Evolutionary conservation across 108 stramenopile species (phyloP).

Genomic region (Cyclostephanos tholiformis): DNA sequence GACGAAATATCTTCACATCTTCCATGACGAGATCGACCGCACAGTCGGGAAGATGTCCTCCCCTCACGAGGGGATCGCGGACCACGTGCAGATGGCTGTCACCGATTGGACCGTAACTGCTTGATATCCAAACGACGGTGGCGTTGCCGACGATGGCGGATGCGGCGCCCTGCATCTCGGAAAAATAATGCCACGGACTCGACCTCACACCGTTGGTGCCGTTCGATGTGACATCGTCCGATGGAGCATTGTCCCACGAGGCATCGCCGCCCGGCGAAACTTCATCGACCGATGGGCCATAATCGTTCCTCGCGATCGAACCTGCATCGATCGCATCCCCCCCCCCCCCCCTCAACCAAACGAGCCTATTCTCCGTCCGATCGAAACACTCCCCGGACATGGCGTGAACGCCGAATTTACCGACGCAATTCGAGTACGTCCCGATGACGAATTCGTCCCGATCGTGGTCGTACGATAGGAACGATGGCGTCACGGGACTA

Average conservation of each 20-base stretch:
- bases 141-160: constrained; percentile 1
- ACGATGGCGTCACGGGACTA: constrained; percentile 29
- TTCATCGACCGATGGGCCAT: no score
- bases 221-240: neutral
- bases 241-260: neutral
- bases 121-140: constrained; percentile 13
- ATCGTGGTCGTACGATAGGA: constrained; percentile 25
- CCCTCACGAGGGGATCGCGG: neutral
- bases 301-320: constrained; percentile 1
- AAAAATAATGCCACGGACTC: constrained; percentile 23
- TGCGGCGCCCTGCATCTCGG: constrained; percentile 40
- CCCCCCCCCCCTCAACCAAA: constrained; percentile 13
- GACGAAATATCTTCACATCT: constrained; percentile 11
- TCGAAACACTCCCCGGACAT: constrained; percentile 22
- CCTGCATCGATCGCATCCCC: no score
- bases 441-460: constrained; percentile 27
- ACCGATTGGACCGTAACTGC: constrained; percentile 28
- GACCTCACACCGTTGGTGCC: neutral
- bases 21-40: neutral
- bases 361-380: constrained; percentile 9
- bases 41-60: constrained; percentile 8
- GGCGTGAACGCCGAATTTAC: constrained; percentile 10
- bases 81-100: constrained; percentile 37
- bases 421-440: constrained; percentile 25
- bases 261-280: no score